Percentiles rank a stretch among this genome's conserved stretches.
phyloP scores from a whole-genome alignment of 2,329 filamentous ascomycete species.

The Ophiostoma perfectum region DNA sequence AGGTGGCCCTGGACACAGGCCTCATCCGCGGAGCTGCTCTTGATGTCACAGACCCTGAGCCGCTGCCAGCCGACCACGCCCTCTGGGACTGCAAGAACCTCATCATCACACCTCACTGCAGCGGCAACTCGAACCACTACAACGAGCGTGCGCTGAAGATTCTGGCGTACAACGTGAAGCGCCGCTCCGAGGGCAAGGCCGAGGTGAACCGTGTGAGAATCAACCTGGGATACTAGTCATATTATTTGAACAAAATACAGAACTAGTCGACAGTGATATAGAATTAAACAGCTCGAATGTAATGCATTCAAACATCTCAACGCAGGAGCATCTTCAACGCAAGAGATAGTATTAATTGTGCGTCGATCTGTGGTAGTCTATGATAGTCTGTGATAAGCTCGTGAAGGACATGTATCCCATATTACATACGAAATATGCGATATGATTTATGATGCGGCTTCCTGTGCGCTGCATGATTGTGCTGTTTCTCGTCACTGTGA shows the following conservation, averaged over 20 bases:
- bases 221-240: not conserved
- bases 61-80: conserved; percentile 6
- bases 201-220: not conserved
- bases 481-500: not conserved
- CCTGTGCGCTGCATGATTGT: not conserved
- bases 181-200: conserved; percentile 17
- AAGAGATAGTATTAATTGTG: no score
- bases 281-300: no score
- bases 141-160: conserved; percentile 18
- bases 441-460: not conserved
- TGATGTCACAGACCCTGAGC: conserved; percentile 14
- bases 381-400: no score
- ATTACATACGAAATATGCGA: no score
- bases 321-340: no score
- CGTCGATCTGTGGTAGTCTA: no score
- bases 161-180: conserved; percentile 19
- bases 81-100: conserved; percentile 57
- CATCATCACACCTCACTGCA: conserved; percentile 39
- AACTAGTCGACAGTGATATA: no score
- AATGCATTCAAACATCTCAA: no score
- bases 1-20: conserved; percentile 41
- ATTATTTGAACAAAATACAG: no score
- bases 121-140: conserved; percentile 17
- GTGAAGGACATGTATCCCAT: no score
- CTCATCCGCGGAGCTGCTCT: conserved; percentile 22